Base-by-base conservation (phyloP, 2,329 filamentous ascomycete species). In the Neonectria magnoliae region DNA sequence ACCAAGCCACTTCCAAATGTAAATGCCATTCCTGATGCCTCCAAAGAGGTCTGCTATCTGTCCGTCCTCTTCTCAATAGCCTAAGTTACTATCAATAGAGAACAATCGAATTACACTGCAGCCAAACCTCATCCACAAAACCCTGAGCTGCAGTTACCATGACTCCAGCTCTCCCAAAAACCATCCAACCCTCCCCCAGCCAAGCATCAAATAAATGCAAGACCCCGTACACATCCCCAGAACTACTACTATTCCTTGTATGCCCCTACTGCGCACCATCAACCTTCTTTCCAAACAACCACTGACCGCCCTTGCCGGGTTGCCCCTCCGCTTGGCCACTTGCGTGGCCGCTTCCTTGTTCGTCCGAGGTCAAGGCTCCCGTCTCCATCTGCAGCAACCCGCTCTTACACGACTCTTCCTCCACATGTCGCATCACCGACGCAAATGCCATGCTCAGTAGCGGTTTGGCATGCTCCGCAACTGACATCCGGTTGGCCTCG, bases 401-500 rank as follows among this genome's bases (percentile, higher is more conserved):
- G 25, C 50, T 50, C 52, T 63, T 62, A 47, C 65, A 60, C 50
- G 45, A 42, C 33, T 72, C 66, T 13, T 64, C 61, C 41, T 73
- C 71, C 44, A 71, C 55, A 38, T 70, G 66, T 41, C 64, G 65
- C 45, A 70, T 45, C 44, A 82, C 62, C 5, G 75, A 75, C 20
- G 73, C 76, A 61, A 81, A 78, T 3, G 76, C 74, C 78, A 84
- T 79, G 53, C 77, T 80, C 10, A 87, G 57, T 11, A 86, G 75
- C 2, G 82, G 81, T 13, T 75, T 71, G 11, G 78, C 76, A 57
- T 83, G 80, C 53, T 83, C 79, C 2, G 75, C 67, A 3, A 75
- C 73, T 5, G 80, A 73, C 66, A 80, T 80, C 7, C 60, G 60
- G 63, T 79, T 81, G 31, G 79, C 81, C 38, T 83, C 76, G 2